Evolutionary conservation across 345 rosid genomes (phyloP).

Genomic region (Salix exigua): DNA sequence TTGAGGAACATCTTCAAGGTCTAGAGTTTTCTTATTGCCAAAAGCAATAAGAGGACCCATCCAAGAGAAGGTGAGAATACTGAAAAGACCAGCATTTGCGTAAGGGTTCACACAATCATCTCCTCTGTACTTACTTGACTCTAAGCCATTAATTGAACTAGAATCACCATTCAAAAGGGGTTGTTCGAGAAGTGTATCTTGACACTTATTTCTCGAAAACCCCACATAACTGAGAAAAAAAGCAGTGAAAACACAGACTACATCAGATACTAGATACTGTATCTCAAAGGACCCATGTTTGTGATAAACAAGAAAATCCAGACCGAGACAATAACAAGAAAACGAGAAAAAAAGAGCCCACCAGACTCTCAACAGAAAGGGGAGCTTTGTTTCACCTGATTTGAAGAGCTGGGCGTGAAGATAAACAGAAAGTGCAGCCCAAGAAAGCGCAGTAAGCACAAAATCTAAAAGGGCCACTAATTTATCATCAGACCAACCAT

Average conservation of each 20-base stretch:
- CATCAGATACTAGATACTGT: conserved; percentile 39
- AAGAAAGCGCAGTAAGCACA: conserved; percentile 50
- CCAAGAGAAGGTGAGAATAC: conserved; percentile 25
- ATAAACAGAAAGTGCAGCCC: conserved; percentile 49
- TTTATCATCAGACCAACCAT: conserved; percentile 51
- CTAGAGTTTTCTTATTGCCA: conserved; percentile 27
- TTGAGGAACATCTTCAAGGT: conserved; percentile 30
- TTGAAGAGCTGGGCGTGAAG: conserved; percentile 18
- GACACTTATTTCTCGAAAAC: conserved; percentile 32
- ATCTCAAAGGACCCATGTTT: conserved; percentile 24
- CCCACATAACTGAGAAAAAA: conserved; percentile 54
- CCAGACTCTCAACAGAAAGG: conserved; percentile 59
- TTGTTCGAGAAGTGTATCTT: conserved; percentile 34
- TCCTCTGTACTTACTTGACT: conserved; percentile 23
- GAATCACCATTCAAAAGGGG: conserved; percentile 35
- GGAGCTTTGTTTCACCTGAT: conserved; percentile 37
- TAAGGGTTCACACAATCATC: conserved; percentile 24
- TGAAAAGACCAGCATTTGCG: conserved; percentile 22
- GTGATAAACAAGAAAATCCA: conserved; percentile 41
- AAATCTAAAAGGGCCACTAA: conserved; percentile 58
- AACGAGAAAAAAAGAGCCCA: conserved; percentile 53
- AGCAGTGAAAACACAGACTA: conserved; percentile 42
- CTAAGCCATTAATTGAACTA: background rate
- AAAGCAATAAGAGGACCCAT: conserved; percentile 17
- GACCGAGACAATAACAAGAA: conserved; percentile 57